phyloP scores from a whole-genome alignment of 768 basidiomycete genomes.

The Russula vinacea region DNA sequence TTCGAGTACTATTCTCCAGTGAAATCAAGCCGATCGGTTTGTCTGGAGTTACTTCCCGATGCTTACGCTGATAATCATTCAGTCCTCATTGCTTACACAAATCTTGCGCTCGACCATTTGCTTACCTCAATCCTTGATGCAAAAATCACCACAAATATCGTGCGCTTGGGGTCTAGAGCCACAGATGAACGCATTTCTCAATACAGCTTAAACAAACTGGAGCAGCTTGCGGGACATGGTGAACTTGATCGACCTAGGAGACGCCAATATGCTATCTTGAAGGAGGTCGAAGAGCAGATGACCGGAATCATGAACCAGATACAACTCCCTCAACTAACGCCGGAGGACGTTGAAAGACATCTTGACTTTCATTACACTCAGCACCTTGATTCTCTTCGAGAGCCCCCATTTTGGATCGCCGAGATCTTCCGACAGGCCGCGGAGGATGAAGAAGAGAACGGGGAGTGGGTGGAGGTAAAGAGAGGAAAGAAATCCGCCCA shows the following conservation, averaged over 20 bases:
- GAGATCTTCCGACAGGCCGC: neutral
- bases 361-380: constrained; percentile 48
- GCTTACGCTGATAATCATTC: neutral
- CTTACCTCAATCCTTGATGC: constrained; percentile 62
- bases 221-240: constrained; percentile 44
- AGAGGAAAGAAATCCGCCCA: constrained; percentile 9
- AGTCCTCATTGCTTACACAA: constrained; percentile 64
- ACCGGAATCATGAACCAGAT: constrained; percentile 42
- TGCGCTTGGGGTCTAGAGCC: constrained; percentile 67
- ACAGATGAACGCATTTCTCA: constrained; percentile 57
- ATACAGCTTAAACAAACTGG: constrained; percentile 59
- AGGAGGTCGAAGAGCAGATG: constrained; percentile 48
- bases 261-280: constrained; percentile 41
- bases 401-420: constrained; percentile 40
- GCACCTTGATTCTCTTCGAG: constrained; percentile 42
- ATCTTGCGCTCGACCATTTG: constrained; percentile 77
- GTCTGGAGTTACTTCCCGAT: neutral
- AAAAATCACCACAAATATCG: constrained; percentile 56
- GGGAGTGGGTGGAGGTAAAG: constrained; percentile 15
- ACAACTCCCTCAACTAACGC: constrained; percentile 22
- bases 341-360: constrained; percentile 41
- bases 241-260: constrained; percentile 41
- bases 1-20: constrained; percentile 60
- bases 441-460: constrained; percentile 24
- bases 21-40: constrained; percentile 49